Conservation (phyloP, 345 rosid genomes). For the Citrus sp. region DNA sequence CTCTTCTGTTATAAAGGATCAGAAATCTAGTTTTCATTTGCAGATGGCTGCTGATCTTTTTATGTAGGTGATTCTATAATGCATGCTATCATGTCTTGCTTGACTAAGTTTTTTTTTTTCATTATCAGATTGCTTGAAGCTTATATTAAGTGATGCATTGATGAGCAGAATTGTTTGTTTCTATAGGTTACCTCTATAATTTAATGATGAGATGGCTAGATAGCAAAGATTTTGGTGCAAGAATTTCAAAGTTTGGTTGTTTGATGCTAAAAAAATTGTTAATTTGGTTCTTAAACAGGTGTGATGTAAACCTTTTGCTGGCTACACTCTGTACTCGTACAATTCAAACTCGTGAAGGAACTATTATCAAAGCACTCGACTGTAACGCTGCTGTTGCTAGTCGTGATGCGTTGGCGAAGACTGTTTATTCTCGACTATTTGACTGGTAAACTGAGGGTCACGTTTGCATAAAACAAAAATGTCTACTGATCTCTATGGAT, state of each 20-base stretch:
- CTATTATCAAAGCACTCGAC: conserved; percentile 83
- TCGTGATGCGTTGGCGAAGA: conserved; percentile 95
- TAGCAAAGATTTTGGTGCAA: neutral
- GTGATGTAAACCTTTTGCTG: conserved; percentile 74
- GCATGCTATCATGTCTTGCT: conserved; percentile 9
- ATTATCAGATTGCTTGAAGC: neutral
- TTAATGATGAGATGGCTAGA: neutral
- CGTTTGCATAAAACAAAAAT: neutral
- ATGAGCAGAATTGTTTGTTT: conserved; percentile 1
- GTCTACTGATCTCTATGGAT: neutral
- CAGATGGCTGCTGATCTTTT: conserved; percentile 91
- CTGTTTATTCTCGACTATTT: conserved; percentile 86
- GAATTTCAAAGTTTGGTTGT: neutral
- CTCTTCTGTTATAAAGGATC: conserved; percentile 79
- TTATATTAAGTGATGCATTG: neutral
- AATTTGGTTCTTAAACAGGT: conserved; percentile 45
- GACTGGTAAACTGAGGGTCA: conserved; percentile 66
- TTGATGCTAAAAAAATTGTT: neutral
- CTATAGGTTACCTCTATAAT: neutral
- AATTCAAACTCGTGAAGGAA: conserved; percentile 96
- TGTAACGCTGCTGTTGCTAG: conserved; percentile 91
- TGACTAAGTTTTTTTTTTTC: neutral
- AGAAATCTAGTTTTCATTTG: conserved; percentile 73
- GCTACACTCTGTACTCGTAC: conserved; percentile 81
- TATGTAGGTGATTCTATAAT: conserved; percentile 49